Evolutionary conservation across 2,329 filamentous ascomycete species (phyloP), one percentile per base, ranked within the genome.

Genomic region (Pleoardoris graminearum): DNA sequence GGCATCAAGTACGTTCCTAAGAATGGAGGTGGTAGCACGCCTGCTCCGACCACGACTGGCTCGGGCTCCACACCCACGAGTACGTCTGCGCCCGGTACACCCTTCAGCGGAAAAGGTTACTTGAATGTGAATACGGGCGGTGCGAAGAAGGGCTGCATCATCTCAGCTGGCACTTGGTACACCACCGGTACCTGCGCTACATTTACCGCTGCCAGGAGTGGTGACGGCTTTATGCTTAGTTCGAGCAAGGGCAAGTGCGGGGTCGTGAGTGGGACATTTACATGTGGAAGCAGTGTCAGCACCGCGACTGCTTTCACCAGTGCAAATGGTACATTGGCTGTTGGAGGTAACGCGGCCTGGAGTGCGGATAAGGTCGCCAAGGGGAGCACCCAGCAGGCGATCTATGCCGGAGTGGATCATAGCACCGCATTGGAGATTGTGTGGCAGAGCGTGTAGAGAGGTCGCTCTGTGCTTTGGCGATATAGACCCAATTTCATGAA

Each of bases 1-100:
- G 85, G 83, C 2, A 84, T 91, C 67, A 82, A 82, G 63, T 90
- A 90, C 68, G 71, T 82, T 7, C 84, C 85, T 29, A 89, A 89
- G 73, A 70, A 61, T 27, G 59, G 65, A 59, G 62, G 55, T 59
- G 61, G 54, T 2, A 54, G 47, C 0, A 58, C 68, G 0, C 54
- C 33, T n/a, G 14, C 59, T 1, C 61, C 68, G 1, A 68, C 68
- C 1, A 74, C 71, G 1, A 68, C 69, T 0, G 54, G 44, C 1
- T 57, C 56, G 17, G 45, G 48, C 2, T 71, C 73, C 2, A 47
- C 56, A 7, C 68, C 70, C 0, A 70, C 69, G 0, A 50, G 60
- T 16, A 73, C 72, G 0, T 52, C 59, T 27, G 51, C 60, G 0
- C 76, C 81, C 1, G 67, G 68, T 3, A 58, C 60, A 0, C 76